Evolutionary conservation across 345 rosid genomes (phyloP).

Genomic region (Clarkia xantiana): DNA sequence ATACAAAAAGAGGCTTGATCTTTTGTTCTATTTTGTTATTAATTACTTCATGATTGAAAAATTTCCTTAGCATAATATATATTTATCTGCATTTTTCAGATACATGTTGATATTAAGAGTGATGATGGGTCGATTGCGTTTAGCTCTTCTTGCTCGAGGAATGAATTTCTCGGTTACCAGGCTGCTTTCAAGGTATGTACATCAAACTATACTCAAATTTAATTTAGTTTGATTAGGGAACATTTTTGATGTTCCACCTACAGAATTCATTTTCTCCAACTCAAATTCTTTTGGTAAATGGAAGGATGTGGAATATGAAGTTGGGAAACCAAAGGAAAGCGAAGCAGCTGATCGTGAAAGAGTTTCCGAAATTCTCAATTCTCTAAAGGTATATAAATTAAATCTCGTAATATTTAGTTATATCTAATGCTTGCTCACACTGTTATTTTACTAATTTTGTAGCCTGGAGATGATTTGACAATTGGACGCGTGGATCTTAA

Average conservation of each 20-base stretch:
- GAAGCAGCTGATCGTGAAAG: constrained; percentile 22
- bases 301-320: constrained; percentile 62
- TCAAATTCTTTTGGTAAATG: constrained; percentile 1
- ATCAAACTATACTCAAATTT: too few species aligned
- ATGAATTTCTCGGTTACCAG: constrained; percentile 67
- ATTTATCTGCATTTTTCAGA: constrained; percentile 24
- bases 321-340: constrained; percentile 31
- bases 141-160: constrained; percentile 58
- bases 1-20: too few species aligned
- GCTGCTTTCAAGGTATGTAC: constrained; percentile 64
- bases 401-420: too few species aligned
- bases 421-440: too few species aligned
- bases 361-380: constrained; percentile 38
- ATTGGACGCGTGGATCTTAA: constrained; percentile 29
- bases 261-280: not conserved
- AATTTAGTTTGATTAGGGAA: too few species aligned
- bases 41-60: not conserved
- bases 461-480: constrained; percentile 52
- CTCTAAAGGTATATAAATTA: constrained; percentile 39
- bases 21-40: too few species aligned
- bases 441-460: constrained; percentile 8
- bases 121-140: constrained; percentile 40
- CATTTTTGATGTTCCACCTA: not conserved
- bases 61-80: not conserved
- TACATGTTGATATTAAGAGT: constrained; percentile 60